Conservation (phyloP, 441 rosid species). For the Mallotus repandus region DNA sequence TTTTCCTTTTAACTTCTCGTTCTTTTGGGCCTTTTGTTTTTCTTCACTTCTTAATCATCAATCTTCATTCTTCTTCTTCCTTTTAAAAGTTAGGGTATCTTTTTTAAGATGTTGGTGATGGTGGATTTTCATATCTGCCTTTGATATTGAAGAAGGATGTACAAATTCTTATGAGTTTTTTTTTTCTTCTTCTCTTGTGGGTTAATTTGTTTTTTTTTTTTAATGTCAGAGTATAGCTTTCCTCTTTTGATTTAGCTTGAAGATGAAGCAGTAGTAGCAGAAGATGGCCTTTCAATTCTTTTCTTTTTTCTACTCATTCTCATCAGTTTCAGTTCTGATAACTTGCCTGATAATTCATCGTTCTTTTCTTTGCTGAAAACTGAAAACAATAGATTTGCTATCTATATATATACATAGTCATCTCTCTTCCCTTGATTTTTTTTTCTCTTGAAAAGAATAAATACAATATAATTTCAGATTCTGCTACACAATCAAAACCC, state of each 20-base stretch:
- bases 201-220: constrained; percentile 7
- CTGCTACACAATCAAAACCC: constrained; percentile 2
- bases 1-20: neutral
- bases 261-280: constrained; percentile 23
- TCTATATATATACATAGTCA: neutral
- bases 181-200: neutral
- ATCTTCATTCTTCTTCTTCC: constrained; percentile 35
- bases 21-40: constrained; percentile 14
- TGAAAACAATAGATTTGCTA: constrained; percentile 2
- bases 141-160: constrained; percentile 46
- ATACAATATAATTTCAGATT: neutral
- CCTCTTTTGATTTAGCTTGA: constrained; percentile 23
- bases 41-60: constrained; percentile 21
- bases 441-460: neutral
- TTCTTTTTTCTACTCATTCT: constrained; percentile 1
- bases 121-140: constrained; percentile 31
- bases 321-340: constrained; percentile 21
- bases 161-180: constrained; percentile 35
- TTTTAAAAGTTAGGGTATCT: constrained; percentile 24
- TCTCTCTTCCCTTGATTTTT: neutral
- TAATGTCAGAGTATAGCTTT: neutral
- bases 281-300: constrained; percentile 15
- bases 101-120: constrained; percentile 21
- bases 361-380: constrained; percentile 14
- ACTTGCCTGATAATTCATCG: constrained; percentile 29